Evolutionary conservation across 768 basidiomycete genomes (phyloP).

Genomic region (Boletus sensibilis): DNA sequence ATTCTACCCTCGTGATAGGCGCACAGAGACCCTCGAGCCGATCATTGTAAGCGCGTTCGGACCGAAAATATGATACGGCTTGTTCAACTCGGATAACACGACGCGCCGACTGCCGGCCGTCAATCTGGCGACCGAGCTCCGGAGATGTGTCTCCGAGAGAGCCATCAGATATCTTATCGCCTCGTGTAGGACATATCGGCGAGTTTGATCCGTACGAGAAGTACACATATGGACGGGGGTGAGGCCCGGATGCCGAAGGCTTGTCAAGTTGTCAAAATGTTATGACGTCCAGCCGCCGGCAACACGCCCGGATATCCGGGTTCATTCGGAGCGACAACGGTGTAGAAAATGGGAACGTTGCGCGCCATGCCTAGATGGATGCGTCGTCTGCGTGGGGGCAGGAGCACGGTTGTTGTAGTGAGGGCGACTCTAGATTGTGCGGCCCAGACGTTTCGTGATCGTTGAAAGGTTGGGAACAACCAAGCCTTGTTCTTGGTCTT

Average conservation of each 20-base stretch:
- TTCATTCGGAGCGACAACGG: not conserved
- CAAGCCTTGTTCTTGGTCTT: not conserved
- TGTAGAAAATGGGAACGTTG: not conserved
- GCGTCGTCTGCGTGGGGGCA: not conserved
- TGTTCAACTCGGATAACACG: not conserved
- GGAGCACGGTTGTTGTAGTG: not conserved
- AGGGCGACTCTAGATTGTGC: no score
- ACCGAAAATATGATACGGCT: not conserved
- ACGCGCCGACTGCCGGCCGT: not conserved
- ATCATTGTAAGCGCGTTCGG: not conserved
- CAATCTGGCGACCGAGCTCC: not conserved
- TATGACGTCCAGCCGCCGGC: not conserved
- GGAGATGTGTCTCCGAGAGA: not conserved
- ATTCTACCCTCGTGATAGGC: no score
- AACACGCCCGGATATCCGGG: no score
- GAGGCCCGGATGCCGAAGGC: not conserved
- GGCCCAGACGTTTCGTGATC: not conserved
- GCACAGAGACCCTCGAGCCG: not conserved
- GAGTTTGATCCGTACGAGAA: not conserved
- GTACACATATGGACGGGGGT: not conserved
- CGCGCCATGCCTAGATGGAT: not conserved
- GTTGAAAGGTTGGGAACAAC: not conserved
- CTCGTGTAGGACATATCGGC: not conserved
- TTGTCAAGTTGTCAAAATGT: not conserved
- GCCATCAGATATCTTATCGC: not conserved